Conservation (phyloP, 2,329 filamentous ascomycete species). For the Canariomyces notabilis region DNA sequence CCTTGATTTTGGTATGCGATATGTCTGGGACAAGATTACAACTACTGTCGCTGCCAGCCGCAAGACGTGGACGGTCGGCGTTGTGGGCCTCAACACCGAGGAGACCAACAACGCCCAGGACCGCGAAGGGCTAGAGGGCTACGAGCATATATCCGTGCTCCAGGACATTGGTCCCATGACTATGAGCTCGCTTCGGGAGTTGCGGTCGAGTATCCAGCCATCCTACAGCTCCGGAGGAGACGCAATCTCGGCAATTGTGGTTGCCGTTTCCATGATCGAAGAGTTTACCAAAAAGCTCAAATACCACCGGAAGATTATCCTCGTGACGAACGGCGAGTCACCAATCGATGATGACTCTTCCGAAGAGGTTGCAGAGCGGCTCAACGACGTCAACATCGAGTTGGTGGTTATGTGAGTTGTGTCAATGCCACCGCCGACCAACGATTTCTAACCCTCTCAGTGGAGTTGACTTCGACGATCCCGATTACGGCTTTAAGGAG, state of each 20-base stretch:
- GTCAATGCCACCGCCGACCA: not conserved
- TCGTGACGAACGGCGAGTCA: conserved; percentile 78
- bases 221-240: conserved; percentile 70
- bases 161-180: conserved; percentile 58
- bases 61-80: conserved; percentile 70
- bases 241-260: conserved; percentile 77
- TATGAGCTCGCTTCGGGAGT: conserved; percentile 63
- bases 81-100: conserved; percentile 79
- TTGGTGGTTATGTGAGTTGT: conserved; percentile 67
- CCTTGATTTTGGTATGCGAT: conserved; percentile 83
- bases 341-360: conserved; percentile 67
- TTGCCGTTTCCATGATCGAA: conserved; percentile 83
- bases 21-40: conserved; percentile 91
- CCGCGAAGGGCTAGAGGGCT: conserved; percentile 62
- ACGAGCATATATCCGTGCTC: conserved; percentile 75
- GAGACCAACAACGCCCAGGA: conserved; percentile 65
- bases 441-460: conserved; percentile 37
- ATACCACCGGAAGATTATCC: conserved; percentile 71
- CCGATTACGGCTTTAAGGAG: conserved; percentile 86
- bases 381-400: conserved; percentile 72
- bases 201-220: conserved; percentile 60
- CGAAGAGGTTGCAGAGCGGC: conserved; percentile 63
- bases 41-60: conserved; percentile 62
- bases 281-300: conserved; percentile 76
- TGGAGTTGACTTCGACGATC: conserved; percentile 89